phyloP scores from a whole-genome alignment of 2,329 filamentous ascomycete genomes.

The Microdochium nivale region DNA sequence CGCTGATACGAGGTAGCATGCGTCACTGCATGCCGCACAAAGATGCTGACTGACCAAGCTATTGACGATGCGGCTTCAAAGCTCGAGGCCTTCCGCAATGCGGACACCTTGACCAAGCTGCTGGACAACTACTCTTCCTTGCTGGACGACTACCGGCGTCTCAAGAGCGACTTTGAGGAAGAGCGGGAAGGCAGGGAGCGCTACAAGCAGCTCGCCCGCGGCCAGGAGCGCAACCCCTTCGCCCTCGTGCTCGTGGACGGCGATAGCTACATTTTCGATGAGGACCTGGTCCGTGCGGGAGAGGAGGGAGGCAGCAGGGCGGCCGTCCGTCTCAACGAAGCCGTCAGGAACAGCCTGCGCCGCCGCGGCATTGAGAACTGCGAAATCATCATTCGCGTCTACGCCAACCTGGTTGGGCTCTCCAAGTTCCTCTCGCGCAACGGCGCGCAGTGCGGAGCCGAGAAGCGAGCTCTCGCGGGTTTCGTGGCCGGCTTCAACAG shows the following conservation, averaged over 20 bases:
- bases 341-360: conserved; percentile 37
- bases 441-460: conserved; percentile 36
- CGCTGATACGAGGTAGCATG: no score
- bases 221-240: conserved; percentile 45
- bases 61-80: conserved; percentile 15
- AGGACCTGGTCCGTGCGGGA: conserved; percentile 35
- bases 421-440: conserved; percentile 39
- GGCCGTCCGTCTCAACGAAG: conserved; percentile 42
- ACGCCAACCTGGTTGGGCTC: conserved; percentile 44
- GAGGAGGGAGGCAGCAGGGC: conserved; percentile 47
- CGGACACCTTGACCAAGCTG: conserved; percentile 17
- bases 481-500: conserved; percentile 50
- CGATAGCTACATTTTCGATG: conserved; percentile 50
- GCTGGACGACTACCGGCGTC: conserved; percentile 42
- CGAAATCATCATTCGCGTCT: conserved; percentile 45
- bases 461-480: conserved; percentile 45
- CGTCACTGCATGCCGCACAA: no score
- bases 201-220: conserved; percentile 43
- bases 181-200: conserved; percentile 42
- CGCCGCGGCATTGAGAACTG: conserved; percentile 38
- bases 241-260: conserved; percentile 54
- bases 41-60: conserved; percentile 17
- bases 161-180: conserved; percentile 50
- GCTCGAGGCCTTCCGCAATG: conserved; percentile 21
- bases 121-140: conserved; percentile 27